Evolutionary conservation across 2,329 filamentous ascomycete genomes (phyloP).

Genomic region (Colletotrichum karsti): DNA sequence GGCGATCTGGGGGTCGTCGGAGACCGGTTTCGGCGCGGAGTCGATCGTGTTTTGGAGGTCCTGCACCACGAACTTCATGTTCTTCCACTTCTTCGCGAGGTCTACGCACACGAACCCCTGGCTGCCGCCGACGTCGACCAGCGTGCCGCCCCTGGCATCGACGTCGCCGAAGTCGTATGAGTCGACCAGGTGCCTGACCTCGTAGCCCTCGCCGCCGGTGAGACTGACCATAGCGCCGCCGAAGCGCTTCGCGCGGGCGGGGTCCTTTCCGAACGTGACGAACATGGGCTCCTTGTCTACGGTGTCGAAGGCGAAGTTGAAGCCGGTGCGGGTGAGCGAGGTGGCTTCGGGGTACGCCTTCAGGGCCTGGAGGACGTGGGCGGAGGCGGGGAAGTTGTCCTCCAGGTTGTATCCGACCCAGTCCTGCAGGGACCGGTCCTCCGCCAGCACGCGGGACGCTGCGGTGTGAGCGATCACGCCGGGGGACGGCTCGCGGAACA

Average conservation of each 20-base stretch:
- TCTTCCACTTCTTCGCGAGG: conserved; percentile 57
- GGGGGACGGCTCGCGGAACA: conserved; percentile 62
- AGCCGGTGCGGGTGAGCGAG: conserved; percentile 57
- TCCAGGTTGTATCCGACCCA: conserved; percentile 66
- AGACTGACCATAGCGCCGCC: conserved; percentile 64
- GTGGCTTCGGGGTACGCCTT: conserved; percentile 55
- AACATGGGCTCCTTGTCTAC: conserved; percentile 63
- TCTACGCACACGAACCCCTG: conserved; percentile 66
- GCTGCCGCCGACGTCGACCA: conserved; percentile 68
- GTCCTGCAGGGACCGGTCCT: conserved; percentile 56
- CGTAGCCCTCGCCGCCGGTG: conserved; percentile 64
- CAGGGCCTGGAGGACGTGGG: conserved; percentile 55
- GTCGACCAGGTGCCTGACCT: conserved; percentile 59
- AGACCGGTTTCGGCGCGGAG: conserved; percentile 27
- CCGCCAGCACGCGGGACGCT: conserved; percentile 58
- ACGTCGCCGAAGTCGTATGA: conserved; percentile 62
- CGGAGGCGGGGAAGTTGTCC: conserved; percentile 60
- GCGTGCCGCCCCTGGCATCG: conserved; percentile 51
- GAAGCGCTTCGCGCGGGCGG: conserved; percentile 58
- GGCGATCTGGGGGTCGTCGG: conserved; percentile 15
- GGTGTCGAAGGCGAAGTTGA: conserved; percentile 59
- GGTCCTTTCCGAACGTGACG: conserved; percentile 58
- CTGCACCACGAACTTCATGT: conserved; percentile 42
- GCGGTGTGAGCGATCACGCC: conserved; percentile 64
- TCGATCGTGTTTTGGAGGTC: conserved; percentile 34